Evolutionary conservation across 441 rosid genomes (phyloP).

Genomic region (Daphne laureola): DNA sequence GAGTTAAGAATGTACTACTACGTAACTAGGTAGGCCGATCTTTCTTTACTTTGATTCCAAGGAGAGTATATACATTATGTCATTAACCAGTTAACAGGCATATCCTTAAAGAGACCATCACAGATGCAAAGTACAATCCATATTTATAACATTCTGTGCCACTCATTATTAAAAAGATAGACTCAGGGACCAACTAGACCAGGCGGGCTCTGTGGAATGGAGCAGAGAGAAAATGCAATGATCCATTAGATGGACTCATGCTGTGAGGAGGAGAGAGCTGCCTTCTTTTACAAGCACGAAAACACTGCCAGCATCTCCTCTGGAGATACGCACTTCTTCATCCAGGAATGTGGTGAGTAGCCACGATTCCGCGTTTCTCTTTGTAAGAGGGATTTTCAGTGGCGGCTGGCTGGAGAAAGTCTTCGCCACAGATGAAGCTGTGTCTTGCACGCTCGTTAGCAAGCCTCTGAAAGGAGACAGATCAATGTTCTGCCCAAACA

Average conservation of each 20-base stretch:
- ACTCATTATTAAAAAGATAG: neutral
- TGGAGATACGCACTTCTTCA: slow-evolving; percentile 77
- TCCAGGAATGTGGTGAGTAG: slow-evolving; percentile 90
- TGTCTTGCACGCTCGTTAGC: slow-evolving; percentile 71
- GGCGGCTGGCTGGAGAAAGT: slow-evolving; percentile 97
- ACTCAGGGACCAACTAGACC: neutral
- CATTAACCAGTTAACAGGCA: too few species aligned
- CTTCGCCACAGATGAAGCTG: slow-evolving; percentile 75
- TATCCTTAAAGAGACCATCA: too few species aligned
- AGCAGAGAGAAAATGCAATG: neutral
- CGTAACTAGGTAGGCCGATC: too few species aligned
- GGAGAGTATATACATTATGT: too few species aligned
- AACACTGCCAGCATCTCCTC: slow-evolving; percentile 86
- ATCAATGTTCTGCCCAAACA: slow-evolving; percentile 74
- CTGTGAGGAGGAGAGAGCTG: slow-evolving; percentile 54
- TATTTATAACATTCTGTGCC: too few species aligned
- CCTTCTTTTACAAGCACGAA: slow-evolving; percentile 91
- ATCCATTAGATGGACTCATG: slow-evolving; percentile 16
- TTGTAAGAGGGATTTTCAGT: slow-evolving; percentile 58
- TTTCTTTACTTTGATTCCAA: too few species aligned
- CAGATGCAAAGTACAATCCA: too few species aligned
- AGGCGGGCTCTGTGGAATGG: neutral
- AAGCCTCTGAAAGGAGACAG: slow-evolving; percentile 73
- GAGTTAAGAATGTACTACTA: too few species aligned
- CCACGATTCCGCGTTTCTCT: slow-evolving; percentile 73